These are phyloP conservation scores for Avena eriantha DNA, from an alignment of 176 grass and related monocot genomes.

Conservation along the genomic window DNA sequence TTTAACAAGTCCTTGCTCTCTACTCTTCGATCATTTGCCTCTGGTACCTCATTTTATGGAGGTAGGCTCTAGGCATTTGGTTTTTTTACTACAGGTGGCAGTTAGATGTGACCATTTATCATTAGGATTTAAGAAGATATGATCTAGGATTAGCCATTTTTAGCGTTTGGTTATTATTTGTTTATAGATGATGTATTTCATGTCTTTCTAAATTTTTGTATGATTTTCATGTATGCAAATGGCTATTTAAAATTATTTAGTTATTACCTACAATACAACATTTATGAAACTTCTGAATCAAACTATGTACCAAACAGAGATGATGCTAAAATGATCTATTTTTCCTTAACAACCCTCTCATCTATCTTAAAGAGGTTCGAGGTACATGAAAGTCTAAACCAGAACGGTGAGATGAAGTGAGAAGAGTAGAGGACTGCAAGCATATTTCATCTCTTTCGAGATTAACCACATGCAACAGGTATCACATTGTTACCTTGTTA, in stretches of 20 bases:
- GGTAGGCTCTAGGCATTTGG: not conserved
- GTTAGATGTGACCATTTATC: not conserved
- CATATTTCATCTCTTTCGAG: constrained; percentile 49
- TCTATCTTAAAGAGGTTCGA: constrained; percentile 42
- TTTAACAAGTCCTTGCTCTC: not conserved
- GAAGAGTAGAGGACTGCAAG: constrained; percentile 41
- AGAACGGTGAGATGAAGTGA: constrained; percentile 56
- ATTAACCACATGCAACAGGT: constrained; percentile 55
- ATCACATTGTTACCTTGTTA: not conserved
- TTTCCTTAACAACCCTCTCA: not conserved
- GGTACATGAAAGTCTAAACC: constrained; percentile 40
- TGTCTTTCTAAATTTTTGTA: not conserved
- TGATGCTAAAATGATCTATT: not conserved
- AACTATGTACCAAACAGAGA: not conserved
- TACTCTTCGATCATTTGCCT: not conserved
- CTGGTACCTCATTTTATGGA: not conserved
- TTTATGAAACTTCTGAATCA: not conserved
- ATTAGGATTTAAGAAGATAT: not conserved
- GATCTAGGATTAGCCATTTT: not conserved
- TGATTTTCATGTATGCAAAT: not conserved
- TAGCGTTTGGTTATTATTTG: not conserved
- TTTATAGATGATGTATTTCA: not conserved
- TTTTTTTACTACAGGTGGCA: not conserved
- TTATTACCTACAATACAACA: not conserved
- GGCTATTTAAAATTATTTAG: not conserved